Percentiles rank a stretch among this genome's conserved stretches.
These are phyloP conservation scores for Pogostemon cablin DNA, from an alignment of 257 asterid genomes.

Conservation along the genomic window DNA sequence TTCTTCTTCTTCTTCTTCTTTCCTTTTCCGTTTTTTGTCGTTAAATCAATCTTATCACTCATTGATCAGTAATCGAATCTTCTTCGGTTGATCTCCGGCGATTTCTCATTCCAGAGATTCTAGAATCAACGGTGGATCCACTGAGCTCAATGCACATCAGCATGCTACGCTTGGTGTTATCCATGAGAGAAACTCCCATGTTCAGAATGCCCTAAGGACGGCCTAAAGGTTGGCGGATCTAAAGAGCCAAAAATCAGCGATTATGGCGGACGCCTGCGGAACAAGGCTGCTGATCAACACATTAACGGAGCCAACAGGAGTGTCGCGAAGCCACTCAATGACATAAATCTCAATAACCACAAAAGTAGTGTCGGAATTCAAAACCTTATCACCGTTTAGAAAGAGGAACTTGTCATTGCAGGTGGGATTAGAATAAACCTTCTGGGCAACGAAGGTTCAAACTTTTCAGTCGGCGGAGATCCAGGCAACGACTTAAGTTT, in stretches of 20 bases:
- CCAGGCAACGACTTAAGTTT: slow-evolving; percentile 61
- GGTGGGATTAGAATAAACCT: slow-evolving; percentile 58
- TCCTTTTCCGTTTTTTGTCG: slow-evolving; percentile 24
- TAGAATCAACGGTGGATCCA: slow-evolving; percentile 37
- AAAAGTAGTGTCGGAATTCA: slow-evolving; percentile 50
- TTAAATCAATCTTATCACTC: slow-evolving; percentile 44
- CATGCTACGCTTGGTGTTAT: slow-evolving; percentile 58
- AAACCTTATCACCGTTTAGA: slow-evolving; percentile 48
- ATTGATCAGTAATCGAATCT: slow-evolving; percentile 39
- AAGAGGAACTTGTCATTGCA: slow-evolving; percentile 72
- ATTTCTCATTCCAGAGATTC: slow-evolving; percentile 28
- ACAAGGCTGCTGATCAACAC: slow-evolving; percentile 40
- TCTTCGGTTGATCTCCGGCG: not conserved
- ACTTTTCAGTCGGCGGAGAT: slow-evolving; percentile 52
- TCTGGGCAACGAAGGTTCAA: slow-evolving; percentile 47
- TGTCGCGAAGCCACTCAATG: slow-evolving; percentile 42
- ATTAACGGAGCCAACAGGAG: slow-evolving; percentile 40
- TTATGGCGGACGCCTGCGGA: slow-evolving; percentile 38
- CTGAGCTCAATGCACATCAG: slow-evolving; percentile 44
- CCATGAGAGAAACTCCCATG: slow-evolving; percentile 62
- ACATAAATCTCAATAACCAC: slow-evolving; percentile 42
- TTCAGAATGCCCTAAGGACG: slow-evolving; percentile 75
- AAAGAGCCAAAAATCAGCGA: slow-evolving; percentile 61
- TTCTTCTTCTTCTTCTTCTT: not conserved
- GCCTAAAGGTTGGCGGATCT: slow-evolving; percentile 68